Evolutionary conservation across 768 basidiomycete genomes (phyloP), one percentile per base, ranked within the genome.

Genomic region (Agrocybe pediades): DNA sequence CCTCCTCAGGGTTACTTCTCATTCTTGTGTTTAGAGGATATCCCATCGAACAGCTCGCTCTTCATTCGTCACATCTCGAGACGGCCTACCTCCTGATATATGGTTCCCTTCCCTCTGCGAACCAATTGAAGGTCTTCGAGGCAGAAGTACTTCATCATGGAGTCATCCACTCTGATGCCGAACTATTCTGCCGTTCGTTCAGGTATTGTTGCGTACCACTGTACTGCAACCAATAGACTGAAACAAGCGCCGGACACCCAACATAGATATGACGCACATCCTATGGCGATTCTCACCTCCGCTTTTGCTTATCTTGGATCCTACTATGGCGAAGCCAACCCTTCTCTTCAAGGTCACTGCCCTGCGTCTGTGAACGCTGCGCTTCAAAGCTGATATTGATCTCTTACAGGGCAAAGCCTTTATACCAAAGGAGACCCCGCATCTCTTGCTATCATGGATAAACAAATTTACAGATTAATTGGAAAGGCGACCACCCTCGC

Each of bases 401-500:
- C 4, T 13, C 54, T 16, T n/a, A 15, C 55, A 90, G 89, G 90
- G 20, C 92, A 94, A 68, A 84, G 66, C n/a, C 75, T 94, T 39
- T 94, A 75, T 67, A 92, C 88, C 3, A 81, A 79, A 52, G 86
- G 86, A 6, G 81, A 87, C 66, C 67, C 74, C 24, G 77, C 66
- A 0, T 91, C 90, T 2, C 79, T 95, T 6, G 85, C 79, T 23
- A 76, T 83, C 42, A 91, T 96, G 88, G 94, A 95, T 69, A 92
- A 92, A 75, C 94, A 95, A 68, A 94, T 95, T 40, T 93, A 86
- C 67, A 77, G 92, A 59, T 71, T 95, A 5, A 89, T 94, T 48
- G 93, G 94, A 40, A 95, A 95, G 66, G 87, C 89, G 8, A 92
- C 89, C 5, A 93, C 92, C 0, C 76, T 95, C 36, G 93, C 93